Evolutionary conservation across 2,329 filamentous ascomycete species (phyloP), one percentile per base, ranked within the genome.

Genomic region (Neofusicoccum umdonicola): DNA sequence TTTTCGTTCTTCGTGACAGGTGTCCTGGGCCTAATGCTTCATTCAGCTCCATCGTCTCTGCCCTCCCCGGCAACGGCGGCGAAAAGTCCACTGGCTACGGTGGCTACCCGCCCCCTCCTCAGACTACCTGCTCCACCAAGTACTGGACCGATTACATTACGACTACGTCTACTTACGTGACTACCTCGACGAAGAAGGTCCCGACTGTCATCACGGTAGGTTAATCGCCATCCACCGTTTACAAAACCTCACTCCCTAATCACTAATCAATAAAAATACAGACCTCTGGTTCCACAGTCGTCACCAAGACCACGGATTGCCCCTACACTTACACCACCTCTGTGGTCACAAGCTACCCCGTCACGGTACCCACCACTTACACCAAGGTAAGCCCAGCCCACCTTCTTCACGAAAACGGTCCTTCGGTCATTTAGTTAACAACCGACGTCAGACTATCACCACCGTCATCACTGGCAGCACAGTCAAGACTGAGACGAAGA

Each of bases 301-400:
- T 67, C 60, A 67, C 58, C 17, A 65, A 60, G 11, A 54, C 64
- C 58, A 67, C 64, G 39, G 68, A 66, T 3, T 54, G 67, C 41
- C 69, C 67, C 12, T 45, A 63, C 42, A 47, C 42, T 22, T 60
- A 64, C 56, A 65, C 63, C n/a, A 65, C 54, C n/a, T 31, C 19
- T 4, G 12, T 35, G 1, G 8, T 31, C 34, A 42, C 42, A 13
- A 27, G 17, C 3, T 4, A 12, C 42, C 57, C 62, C 42, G 15
- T 17, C 3, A 15, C 51, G 3, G 19, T 50, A 9, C 12, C 9
- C 17, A 11, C 41, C 17, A 57, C 62, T 8, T 12, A 39, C 19
- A 56, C 50, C 17, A 31, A 44, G 47, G 51, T 17, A 35, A 65
- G 34, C n/a, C 42, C 50, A 31, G 27, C 4, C 27, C 27, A 31